Evolutionary conservation across 2,329 filamentous ascomycete species (phyloP).

Genomic region (Talaromyces pinophilus): DNA sequence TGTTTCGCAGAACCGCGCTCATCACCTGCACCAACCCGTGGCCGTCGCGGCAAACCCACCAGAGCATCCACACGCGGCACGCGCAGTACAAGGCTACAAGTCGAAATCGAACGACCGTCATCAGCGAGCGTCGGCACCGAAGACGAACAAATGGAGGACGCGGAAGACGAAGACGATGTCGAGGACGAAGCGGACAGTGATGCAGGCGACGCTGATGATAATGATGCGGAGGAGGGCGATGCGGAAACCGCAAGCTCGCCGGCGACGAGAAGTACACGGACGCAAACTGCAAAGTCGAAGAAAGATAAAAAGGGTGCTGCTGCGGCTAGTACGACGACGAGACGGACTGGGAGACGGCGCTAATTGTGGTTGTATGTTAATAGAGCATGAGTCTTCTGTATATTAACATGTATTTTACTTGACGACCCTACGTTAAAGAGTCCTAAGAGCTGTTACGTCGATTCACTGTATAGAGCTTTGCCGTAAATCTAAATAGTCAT

Average conservation of each 20-base stretch:
- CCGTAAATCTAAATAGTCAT: background rate
- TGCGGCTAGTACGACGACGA: slow-evolving; percentile 11
- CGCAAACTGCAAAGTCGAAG: slow-evolving; percentile 38
- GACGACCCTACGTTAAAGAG: background rate
- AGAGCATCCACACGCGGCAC: slow-evolving; percentile 38
- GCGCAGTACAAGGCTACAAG: slow-evolving; percentile 43
- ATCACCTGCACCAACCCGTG: slow-evolving; percentile 46
- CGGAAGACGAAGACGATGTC: slow-evolving; percentile 41
- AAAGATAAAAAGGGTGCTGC: slow-evolving; percentile 30
- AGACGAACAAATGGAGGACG: slow-evolving; percentile 44
- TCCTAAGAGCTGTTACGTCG: background rate
- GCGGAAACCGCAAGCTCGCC: slow-evolving; percentile 40
- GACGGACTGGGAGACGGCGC: slow-evolving; percentile 38
- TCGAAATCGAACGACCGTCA: slow-evolving; percentile 38
- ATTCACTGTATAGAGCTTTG: background rate
- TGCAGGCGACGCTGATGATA: slow-evolving; percentile 32
- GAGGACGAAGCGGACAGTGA: slow-evolving; percentile 42
- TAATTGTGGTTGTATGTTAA: slow-evolving; percentile 24
- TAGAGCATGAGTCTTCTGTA: background rate
- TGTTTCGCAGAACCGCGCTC: slow-evolving; percentile 42
- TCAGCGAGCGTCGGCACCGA: slow-evolving; percentile 38
- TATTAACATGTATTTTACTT: background rate
- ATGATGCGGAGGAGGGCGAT: slow-evolving; percentile 43
- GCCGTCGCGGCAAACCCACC: slow-evolving; percentile 39
- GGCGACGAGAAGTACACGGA: slow-evolving; percentile 38